These are phyloP conservation scores for Conticribra guillardii DNA, from an alignment of 108 stramenopile species.

Conservation along the genomic window DNA sequence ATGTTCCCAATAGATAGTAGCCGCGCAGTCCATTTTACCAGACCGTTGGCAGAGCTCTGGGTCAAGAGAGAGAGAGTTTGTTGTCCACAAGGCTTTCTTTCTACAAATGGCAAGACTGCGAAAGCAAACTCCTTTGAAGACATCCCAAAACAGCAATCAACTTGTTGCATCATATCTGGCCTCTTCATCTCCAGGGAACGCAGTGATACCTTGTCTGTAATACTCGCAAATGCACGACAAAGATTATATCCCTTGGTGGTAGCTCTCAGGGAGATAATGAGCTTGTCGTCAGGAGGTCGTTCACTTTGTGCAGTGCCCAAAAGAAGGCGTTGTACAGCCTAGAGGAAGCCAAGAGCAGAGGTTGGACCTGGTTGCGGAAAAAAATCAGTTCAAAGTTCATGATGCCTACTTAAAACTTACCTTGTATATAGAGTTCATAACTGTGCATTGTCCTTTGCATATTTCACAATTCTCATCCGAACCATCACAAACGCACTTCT, in stretches of 20 bases:
- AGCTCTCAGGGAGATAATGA: no score
- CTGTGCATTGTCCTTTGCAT: background rate
- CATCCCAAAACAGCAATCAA: constrained; percentile 14
- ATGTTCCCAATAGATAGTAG: constrained; percentile 54
- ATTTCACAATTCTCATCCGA: background rate
- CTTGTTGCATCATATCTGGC: background rate
- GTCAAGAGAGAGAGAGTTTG: constrained; percentile 25
- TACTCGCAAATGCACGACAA: no score
- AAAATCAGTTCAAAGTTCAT: no score
- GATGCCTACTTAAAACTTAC: constrained; percentile 5
- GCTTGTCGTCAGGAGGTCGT: no score
- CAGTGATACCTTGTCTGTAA: no score
- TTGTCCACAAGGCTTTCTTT: constrained; percentile 29
- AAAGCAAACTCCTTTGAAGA: constrained; percentile 23
- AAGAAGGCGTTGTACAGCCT: no score
- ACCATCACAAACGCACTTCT: background rate
- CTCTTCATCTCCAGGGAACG: background rate
- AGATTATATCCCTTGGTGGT: no score
- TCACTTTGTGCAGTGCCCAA: no score
- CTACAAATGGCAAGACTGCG: constrained; percentile 19
- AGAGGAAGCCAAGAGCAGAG: no score
- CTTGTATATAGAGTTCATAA: constrained; percentile 13
- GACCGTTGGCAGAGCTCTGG: constrained; percentile 45
- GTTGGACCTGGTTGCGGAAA: no score
- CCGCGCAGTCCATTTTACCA: constrained; percentile 60